Evolutionary conservation across 2,329 filamentous ascomycete genomes (phyloP), one percentile per base, ranked within the genome.

Genomic region (Ophiostoma piceae): DNA sequence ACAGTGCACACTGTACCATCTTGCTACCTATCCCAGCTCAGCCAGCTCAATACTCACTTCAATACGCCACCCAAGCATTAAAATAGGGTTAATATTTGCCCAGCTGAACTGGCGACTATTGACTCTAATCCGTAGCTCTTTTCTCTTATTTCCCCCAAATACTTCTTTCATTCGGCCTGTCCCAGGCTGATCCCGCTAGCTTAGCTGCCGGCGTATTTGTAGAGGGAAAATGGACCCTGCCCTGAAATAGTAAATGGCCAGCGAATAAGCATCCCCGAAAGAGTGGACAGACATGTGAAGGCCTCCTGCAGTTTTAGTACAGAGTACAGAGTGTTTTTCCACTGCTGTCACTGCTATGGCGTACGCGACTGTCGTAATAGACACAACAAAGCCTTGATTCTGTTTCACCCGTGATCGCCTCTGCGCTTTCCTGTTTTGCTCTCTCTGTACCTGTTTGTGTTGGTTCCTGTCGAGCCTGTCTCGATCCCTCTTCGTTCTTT

Each of bases 91-190:
- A 29, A 54, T 22, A 54, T n/a, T 54, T 54, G 47, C 47, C 47
- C 47, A 54, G 47, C 47, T 54, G 47, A 54, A 54, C 19, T 54
- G 47, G 47, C 47, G n/a, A 54, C 19, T 54, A 54, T 54, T 26
- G 14, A 54, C 47, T 54, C 47, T 29, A 29, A 29, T 29, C 26
- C 26, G 26, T 29, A 29, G 26, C 26, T 29, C 26, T 29, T 29
- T 29, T 29, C 26, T 29, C 26, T 29, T 29, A 29, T 29, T 29
- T 29, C 26, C 26, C 26, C 26, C 26, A 2, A 29, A 29, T 29
- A 29, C 26, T 29, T 29, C 26, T 29, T 29, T 29, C 26, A 29
- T 29, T 29, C 26, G 26, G 26, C 26, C 26, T 29, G 26, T 29
- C 26, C 26, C 26, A 29, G 26, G 26, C 26, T 29, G 1, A 29